A percentile compares a stretch with the other conserved stretches of the same genome.
phyloP scores from a whole-genome alignment of 1,284 basidiomycete species.

The Naganishia albida region DNA sequence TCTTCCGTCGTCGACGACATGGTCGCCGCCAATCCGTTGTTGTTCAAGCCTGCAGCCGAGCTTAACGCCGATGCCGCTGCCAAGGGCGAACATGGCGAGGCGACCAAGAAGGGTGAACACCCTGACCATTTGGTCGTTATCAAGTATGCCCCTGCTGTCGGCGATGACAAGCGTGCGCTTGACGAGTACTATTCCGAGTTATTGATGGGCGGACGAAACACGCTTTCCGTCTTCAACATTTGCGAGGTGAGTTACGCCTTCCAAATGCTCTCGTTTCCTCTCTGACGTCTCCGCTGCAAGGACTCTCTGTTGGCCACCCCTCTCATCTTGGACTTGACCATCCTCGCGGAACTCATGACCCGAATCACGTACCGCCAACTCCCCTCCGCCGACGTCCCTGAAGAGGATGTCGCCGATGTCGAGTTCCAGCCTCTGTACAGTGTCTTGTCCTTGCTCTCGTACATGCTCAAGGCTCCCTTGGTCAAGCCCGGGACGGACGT shows the following conservation, averaged over 20 bases:
- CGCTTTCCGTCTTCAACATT: slow-evolving; percentile 93
- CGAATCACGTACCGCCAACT: slow-evolving; percentile 80
- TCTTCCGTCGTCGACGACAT: slow-evolving; percentile 93
- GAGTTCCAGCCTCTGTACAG: slow-evolving; percentile 77
- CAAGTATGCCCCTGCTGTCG: slow-evolving; percentile 81
- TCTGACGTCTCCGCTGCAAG: slow-evolving; percentile 38
- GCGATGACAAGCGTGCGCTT: slow-evolving; percentile 95
- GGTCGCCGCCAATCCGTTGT: slow-evolving; percentile 85
- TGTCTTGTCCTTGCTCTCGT: slow-evolving; percentile 83
- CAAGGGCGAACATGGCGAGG: slow-evolving; percentile 59
- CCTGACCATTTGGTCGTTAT: slow-evolving; percentile 97
- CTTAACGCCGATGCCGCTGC: slow-evolving; percentile 48
- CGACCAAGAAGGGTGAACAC: slow-evolving; percentile 64
- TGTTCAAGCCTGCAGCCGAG: slow-evolving; percentile 68
- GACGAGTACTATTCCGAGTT: slow-evolving; percentile 97
- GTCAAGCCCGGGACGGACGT: slow-evolving; percentile 95
- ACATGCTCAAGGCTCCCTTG: slow-evolving; percentile 97
- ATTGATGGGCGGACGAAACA: slow-evolving; percentile 68
- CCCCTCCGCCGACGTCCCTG: slow-evolving; percentile 35
- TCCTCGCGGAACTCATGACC: slow-evolving; percentile 91
- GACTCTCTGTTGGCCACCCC: slow-evolving; percentile 96
- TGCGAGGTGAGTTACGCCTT: slow-evolving; percentile 67
- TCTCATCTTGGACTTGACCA: slow-evolving; percentile 88
- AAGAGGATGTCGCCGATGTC: slow-evolving; percentile 55
- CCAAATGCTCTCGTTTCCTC: background rate